Base-by-base conservation (phyloP, 768 basidiomycete species). In the Auricularia auricula-judae region DNA sequence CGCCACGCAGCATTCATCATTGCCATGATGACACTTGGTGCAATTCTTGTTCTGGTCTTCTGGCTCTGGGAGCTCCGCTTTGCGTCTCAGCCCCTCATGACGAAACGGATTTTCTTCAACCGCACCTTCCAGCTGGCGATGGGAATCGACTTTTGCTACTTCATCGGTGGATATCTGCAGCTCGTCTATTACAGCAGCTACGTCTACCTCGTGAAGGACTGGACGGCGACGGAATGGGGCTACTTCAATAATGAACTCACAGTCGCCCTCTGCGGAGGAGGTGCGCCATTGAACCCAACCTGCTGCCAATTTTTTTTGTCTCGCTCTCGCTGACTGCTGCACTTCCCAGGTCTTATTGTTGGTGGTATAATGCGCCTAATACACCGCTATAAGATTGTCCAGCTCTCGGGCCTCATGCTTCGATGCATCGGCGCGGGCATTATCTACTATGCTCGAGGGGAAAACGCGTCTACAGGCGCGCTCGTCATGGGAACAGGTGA, bases 301-400 rank as follows among this genome's bases (percentile, higher is more conserved):
- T 29, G 56, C 56, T 12, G 23, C 39, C 8, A 39, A 39, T 39
- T 12, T 12, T 39, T 39, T 12, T 7, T 39, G 39, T 39, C 23
- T 44, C 43, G 21, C 47, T 51, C 47, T 12, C 47, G 18, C 11
- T 8, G 11, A 16, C 47, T 51, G 29, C 29, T 44, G 18, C 18
- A 16, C 18, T 68, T 82, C 66, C 82, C 82, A 66, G 81, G 78
- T 42, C 76, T 84, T 68, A 21, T 73, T 23, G 80, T 76, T 4
- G 83, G 82, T 18, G 68, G 76, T n/a, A 66, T 78, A 67, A 79
- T 81, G 75, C 74, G 74, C 44, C 74, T 70, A 42, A 72, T 74
- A 23, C 75, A 76, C 62, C 77, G 80, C 21, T 81, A 80, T 74
- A 84, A 84, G 75, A 65, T 62, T 62, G 62, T 82, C 56, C 76